phyloP scores from a whole-genome alignment of 495 filamentous ascomycete species.

The Coniosporium apollinis region DNA sequence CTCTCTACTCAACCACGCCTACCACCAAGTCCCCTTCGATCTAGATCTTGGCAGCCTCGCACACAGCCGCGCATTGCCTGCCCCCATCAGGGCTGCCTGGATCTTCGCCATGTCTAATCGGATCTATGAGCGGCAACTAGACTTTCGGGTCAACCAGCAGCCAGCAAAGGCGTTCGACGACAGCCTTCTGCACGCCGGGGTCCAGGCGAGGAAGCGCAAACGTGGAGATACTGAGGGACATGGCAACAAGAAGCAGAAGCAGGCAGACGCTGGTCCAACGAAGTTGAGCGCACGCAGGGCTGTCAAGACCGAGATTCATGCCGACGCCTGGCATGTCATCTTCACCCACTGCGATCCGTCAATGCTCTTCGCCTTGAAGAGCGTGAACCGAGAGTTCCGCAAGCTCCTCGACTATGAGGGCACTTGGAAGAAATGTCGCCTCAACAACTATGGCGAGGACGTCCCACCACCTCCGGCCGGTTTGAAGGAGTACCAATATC shows the following conservation, averaged over 20 bases:
- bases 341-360: not conserved
- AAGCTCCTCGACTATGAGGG: conserved; percentile 9
- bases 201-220: not conserved
- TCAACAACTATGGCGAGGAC: conserved; percentile 9
- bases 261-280: not conserved
- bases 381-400: conserved; percentile 12
- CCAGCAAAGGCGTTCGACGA: no score
- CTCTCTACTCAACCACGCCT: no score
- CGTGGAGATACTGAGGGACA: not conserved
- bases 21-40: no score
- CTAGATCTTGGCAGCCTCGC: no score
- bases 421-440: conserved; percentile 13
- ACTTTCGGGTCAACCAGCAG: no score
- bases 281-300: not conserved
- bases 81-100: no score
- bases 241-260: not conserved
- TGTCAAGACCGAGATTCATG: not conserved
- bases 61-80: no score
- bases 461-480: conserved; percentile 14
- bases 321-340: not conserved
- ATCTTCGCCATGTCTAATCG: no score
- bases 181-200: no score
- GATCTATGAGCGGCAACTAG: no score
- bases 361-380: not conserved
- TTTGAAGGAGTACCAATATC: conserved; percentile 18